Base-by-base conservation (phyloP, 2,329 filamentous ascomycete species). In the Harringtonia aguacate region DNA sequence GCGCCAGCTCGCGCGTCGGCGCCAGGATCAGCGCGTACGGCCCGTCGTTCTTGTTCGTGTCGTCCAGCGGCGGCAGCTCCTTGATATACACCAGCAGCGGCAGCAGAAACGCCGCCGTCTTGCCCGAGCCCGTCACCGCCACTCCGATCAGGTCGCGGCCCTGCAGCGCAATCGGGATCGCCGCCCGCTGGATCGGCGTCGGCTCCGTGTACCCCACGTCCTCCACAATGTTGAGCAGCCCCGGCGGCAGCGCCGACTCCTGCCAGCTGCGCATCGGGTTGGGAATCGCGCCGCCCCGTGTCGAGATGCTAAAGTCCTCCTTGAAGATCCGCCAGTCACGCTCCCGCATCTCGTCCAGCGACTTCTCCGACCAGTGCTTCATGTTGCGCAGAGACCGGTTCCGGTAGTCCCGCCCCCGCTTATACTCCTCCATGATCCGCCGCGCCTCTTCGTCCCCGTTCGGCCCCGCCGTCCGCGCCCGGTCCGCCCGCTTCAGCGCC, bases 301-400 rank as follows among this genome's bases (percentile, higher is more conserved):
- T 95, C 34, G 83, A 75, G 59, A 98, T 98, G 55, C 92, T 94
- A 67, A 95, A 97, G 63, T 98, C 89, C 62, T 97, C 92, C 66
- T 97, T 98, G 79, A 98, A 95, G 55, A 98, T 97, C 59, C 92
- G 86, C 92, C 92, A 98, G 64, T 98, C 92, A 60, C 92, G 76
- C 65, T 97, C 89, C 50, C 87, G 85, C 92, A 98, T 98, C 56
- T 95, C 86, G 14, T 85, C 79, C 50, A 97, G 69, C 49, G 74
- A 76, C 77, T 98, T 98, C 59, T 95, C 86, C 44, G 85, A 88
- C 92, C 92, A 98, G 63, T 95, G 88, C 62, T 89, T 89, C 55
- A 94, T 89, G 33, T 47, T 38, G 45, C 94, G 72, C 29, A 81
- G 82, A 50, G 82, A 86, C 49, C 84, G 76, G 48, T 74, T 71